Base-by-base conservation (phyloP, 257 asterid genomes). In the Lithospermum erythrorhizon region DNA sequence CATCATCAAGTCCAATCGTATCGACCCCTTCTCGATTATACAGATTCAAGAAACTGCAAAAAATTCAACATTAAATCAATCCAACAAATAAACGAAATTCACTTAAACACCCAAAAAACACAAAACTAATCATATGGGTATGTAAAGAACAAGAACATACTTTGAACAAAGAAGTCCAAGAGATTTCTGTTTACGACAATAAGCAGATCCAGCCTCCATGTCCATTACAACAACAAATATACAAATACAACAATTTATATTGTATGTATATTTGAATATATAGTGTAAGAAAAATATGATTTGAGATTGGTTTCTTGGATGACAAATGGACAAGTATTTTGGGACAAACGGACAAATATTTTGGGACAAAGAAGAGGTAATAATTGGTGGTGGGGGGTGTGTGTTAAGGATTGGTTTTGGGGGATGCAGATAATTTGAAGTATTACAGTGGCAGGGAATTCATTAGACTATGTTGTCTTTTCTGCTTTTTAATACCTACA, bases 171-270 rank as follows among this genome's bases (percentile, higher is more conserved):
- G 59, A 13, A 91, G 94, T 20, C 98, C 98, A 13, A 91, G 85
- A 1, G 98, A 91, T 70, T 93, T 93, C 81, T 93, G 97, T 61
- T 93, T 89, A 0, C 98, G 89, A 80, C 95, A 88, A 24, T 93
- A 93, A n/a, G 87, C 75, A 67, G 90, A 78, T 81, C 87, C 87
- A 74, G 88, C 69, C 19, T 83, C 93, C 56, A n/a, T 9, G 21
- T 22, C 13, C 57, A 53, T 61, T 18, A 27, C 25, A 56, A 29
- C 30, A 19, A 19, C 6, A 47, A 27, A 3, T 27, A 27, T 5
- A 3, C 32, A 27, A 27, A 3, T 5, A 27, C 32, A 27, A n/a
- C 32, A 27, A 27, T 27, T 27, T 27, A n/a, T 27, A 27, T 27
- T 27, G 32, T 7, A 27, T 27, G 32, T 27, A 27, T 27, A 27